Evolutionary conservation across 257 asterid species (phyloP).

Genomic region (Solanum ossicruentum): DNA sequence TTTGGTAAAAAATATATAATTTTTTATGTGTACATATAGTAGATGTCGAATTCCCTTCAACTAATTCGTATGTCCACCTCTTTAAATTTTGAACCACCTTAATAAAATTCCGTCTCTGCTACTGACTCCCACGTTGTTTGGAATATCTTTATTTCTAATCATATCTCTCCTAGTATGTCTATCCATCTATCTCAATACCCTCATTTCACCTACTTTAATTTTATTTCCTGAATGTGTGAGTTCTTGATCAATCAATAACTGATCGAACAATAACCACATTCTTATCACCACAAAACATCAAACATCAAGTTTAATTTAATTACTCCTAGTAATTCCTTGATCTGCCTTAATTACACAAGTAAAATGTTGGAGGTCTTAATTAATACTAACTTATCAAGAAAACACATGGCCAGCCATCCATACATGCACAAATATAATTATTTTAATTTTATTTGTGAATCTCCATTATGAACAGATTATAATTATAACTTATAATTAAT

Average conservation of each 20-base stretch:
- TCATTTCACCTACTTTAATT: neutral
- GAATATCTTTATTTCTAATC: neutral
- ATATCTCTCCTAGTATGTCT: neutral
- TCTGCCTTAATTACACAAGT: neutral
- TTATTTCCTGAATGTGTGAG: no score
- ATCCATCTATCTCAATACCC: neutral
- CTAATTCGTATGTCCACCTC: no score
- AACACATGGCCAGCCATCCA: neutral
- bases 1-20: no score
- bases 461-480: neutral
- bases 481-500: neutral
- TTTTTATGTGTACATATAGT: no score
- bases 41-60: no score
- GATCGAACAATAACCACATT: neutral
- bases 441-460: neutral
- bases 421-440: neutral
- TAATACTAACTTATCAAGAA: neutral
- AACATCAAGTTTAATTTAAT: neutral
- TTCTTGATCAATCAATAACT: neutral
- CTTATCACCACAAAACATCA: neutral
- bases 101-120: no score
- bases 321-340: neutral
- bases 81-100: no score
- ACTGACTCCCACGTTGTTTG: neutral
- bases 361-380: neutral